These are phyloP conservation scores for Termitomyces sp. DNA, from an alignment of 768 basidiomycete genomes.

Conservation along the genomic window DNA sequence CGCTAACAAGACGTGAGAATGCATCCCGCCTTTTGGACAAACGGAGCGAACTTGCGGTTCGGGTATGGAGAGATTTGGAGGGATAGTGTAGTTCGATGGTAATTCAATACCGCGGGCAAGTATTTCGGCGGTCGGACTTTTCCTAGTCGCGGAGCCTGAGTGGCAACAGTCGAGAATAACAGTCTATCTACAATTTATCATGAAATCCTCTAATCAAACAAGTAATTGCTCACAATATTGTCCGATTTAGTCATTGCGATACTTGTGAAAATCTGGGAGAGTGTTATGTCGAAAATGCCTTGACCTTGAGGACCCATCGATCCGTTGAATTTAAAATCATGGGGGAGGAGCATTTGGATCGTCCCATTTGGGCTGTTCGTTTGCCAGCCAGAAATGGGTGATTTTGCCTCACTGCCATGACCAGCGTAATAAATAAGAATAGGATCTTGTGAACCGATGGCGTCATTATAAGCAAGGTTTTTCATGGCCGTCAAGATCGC, in stretches of 20 bases:
- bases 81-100: neutral
- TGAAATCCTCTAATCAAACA: neutral
- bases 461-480: neutral
- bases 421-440: constrained; percentile 11
- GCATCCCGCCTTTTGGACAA: no score
- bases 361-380: neutral
- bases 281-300: constrained; percentile 2
- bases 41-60: no score
- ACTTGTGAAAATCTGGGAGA: neutral
- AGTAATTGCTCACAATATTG: constrained; percentile 4
- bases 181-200: neutral
- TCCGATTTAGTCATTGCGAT: constrained; percentile 1
- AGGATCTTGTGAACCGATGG: neutral
- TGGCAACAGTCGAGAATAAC: constrained; percentile 10
- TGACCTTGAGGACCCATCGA: neutral
- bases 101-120: neutral
- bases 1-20: constrained; percentile 6
- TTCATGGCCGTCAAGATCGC: neutral
- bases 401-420: neutral
- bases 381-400: neutral
- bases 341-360: constrained; percentile 8
- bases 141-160: neutral
- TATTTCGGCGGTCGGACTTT: neutral
- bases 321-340: neutral
- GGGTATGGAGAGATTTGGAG: neutral